phyloP scores from a whole-genome alignment of 805 yeast genomes.

The Pichia membranifaciens region DNA sequence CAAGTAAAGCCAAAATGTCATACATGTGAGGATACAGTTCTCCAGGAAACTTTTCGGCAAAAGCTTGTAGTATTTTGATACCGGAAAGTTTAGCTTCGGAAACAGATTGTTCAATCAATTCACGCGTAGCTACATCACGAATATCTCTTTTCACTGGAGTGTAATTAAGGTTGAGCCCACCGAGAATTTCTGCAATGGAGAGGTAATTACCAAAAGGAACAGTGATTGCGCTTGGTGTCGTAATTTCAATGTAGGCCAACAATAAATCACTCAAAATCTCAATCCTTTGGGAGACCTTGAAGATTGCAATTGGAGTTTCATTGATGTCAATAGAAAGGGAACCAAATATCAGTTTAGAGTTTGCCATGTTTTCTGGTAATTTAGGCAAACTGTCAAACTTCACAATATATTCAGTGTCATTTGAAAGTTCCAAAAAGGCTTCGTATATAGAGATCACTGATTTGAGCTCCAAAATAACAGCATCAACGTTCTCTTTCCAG shows the following conservation, averaged over 20 bases:
- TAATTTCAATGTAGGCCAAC: constrained; percentile 40
- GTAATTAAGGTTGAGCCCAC: constrained; percentile 50
- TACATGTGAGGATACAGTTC: constrained; percentile 40
- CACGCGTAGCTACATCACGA: constrained; percentile 45
- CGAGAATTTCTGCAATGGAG: constrained; percentile 45
- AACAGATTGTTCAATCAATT: constrained; percentile 39
- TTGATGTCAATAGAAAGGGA: constrained; percentile 55
- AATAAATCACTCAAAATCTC: constrained; percentile 41
- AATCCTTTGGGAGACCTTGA: constrained; percentile 48
- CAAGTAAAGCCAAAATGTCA: constrained; percentile 48
- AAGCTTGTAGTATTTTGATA: constrained; percentile 34
- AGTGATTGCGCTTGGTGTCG: constrained; percentile 45
- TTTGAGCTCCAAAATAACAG: constrained; percentile 46
- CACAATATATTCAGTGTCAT: constrained; percentile 44
- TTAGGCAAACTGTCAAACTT: constrained; percentile 39
- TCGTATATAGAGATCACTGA: constrained; percentile 52
- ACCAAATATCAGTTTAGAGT: constrained; percentile 34
- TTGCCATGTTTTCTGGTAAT: constrained; percentile 17
- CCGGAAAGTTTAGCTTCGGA: constrained; percentile 41
- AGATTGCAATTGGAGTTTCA: constrained; percentile 41
- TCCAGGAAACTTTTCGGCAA: constrained; percentile 35
- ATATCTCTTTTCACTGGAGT: constrained; percentile 54
- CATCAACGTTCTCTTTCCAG: constrained; percentile 42
- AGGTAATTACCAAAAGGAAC: constrained; percentile 60
- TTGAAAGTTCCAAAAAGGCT: constrained; percentile 50